phyloP scores from a whole-genome alignment of 2,329 filamentous ascomycete genomes.

The Sarocladiaceae sp. region DNA sequence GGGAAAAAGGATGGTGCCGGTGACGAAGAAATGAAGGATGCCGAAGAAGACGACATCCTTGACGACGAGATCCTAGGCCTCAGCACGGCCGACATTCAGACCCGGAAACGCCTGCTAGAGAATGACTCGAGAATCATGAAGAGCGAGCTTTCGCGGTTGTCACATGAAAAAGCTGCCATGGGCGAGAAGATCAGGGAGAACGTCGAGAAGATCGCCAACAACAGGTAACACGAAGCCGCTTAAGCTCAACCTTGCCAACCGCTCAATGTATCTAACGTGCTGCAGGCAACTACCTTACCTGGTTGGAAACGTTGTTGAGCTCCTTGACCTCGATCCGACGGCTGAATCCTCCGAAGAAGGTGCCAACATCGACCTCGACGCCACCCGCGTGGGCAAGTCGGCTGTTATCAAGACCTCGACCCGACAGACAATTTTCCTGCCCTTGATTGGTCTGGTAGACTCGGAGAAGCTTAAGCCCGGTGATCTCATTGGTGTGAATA shows the following conservation, averaged over 20 bases:
- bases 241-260: slow-evolving; percentile 3
- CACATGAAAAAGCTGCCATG: slow-evolving; percentile 94
- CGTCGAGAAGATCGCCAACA: slow-evolving; percentile 97
- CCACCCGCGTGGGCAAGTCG: slow-evolving; percentile 92
- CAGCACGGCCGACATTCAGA: slow-evolving; percentile 91
- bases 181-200: slow-evolving; percentile 99
- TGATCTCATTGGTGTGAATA: slow-evolving; percentile 97
- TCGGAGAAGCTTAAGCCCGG: slow-evolving; percentile 91
- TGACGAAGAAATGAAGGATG: slow-evolving; percentile 90
- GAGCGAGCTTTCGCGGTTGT: slow-evolving; percentile 89
- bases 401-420: slow-evolving; percentile 99
- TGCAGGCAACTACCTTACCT: slow-evolving; percentile 91
- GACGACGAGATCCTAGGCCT: slow-evolving; percentile 91
- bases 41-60: slow-evolving; percentile 70
- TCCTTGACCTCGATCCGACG: slow-evolving; percentile 92
- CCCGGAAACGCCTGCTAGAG: slow-evolving; percentile 83
- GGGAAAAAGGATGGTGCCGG: slow-evolving; percentile 50
- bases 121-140: slow-evolving; percentile 99
- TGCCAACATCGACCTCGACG: slow-evolving; percentile 96
- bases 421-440: slow-evolving; percentile 95
- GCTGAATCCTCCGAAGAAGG: slow-evolving; percentile 95
- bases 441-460: slow-evolving; percentile 93
- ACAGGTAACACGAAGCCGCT: slow-evolving; percentile 56
- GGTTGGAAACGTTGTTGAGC: slow-evolving; percentile 95
- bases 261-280: neutral